Percentiles rank a stretch among this genome's conserved stretches.
Conservation (phyloP, 805 yeast genomes). For the Barnettozyma populi region DNA sequence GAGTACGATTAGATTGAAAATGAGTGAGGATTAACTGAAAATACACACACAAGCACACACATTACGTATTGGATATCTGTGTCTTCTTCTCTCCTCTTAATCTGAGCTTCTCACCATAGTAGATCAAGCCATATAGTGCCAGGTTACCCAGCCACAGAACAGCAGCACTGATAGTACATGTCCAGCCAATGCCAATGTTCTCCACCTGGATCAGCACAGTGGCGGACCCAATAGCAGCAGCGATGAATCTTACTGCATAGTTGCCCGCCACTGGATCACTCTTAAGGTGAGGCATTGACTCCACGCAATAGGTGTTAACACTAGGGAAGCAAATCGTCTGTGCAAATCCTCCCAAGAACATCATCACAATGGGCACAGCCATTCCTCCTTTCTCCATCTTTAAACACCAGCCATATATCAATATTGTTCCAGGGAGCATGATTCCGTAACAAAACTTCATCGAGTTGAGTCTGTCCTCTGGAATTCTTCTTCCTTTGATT, state of each 20-base stretch:
- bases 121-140: conserved; percentile 1
- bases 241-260: conserved; percentile 44
- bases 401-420: conserved; percentile 51
- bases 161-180: conserved; percentile 43
- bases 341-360: conserved; percentile 44
- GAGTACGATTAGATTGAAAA: conserved; percentile 4
- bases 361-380: conserved; percentile 45
- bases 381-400: conserved; percentile 47
- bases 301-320: conserved; percentile 53
- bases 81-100: neutral
- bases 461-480: conserved; percentile 48
- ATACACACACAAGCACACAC: neutral
- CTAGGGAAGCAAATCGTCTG: conserved; percentile 50
- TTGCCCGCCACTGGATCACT: conserved; percentile 55
- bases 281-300: conserved; percentile 46
- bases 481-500: conserved; percentile 35
- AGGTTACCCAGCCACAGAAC: conserved; percentile 8
- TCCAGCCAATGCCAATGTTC: conserved; percentile 52
- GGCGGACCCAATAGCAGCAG: conserved; percentile 48
- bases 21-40: conserved; percentile 3
- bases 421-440: conserved; percentile 37
- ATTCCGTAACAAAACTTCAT: conserved; percentile 33
- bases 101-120: conserved; percentile 6
- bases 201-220: conserved; percentile 41
- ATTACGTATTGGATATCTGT: neutral